Conservation (phyloP, 495 filamentous ascomycete genomes). For the Talaromyces trachyspermus region DNA sequence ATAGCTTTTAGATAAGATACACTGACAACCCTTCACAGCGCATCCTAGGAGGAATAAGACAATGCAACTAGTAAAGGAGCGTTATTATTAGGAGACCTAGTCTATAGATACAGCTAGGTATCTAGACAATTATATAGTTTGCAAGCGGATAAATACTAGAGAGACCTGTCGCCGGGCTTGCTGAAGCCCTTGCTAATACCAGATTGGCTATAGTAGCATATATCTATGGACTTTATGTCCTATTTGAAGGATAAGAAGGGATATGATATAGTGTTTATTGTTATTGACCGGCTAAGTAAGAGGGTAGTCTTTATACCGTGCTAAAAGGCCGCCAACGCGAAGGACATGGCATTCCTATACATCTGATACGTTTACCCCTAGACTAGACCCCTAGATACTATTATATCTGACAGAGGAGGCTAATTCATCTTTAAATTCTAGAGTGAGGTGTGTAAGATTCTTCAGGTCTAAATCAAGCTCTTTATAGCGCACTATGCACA, state of each 20-base stretch:
- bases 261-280: conserved; percentile 8
- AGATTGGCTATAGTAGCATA: conserved; percentile 13
- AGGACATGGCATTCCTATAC: not conserved
- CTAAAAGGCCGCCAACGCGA: conserved; percentile 9
- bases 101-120: not conserved
- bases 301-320: conserved; percentile 7
- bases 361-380: no score
- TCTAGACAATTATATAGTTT: not conserved
- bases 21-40: conserved; percentile 1
- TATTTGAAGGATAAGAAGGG: not conserved
- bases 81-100: not conserved
- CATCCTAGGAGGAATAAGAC: conserved; percentile 7
- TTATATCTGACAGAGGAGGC: conserved; percentile 15
- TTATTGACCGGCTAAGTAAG: conserved; percentile 12
- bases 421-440: conserved; percentile 14
- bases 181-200: conserved; percentile 17
- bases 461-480: conserved; percentile 12
- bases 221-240: conserved; percentile 14
- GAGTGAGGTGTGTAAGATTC: conserved; percentile 12
- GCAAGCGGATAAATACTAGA: not conserved
- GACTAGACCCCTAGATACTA: conserved; percentile 6
- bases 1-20: conserved; percentile 8
- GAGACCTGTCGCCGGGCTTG: conserved; percentile 11
- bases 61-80: not conserved
- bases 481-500: conserved; percentile 16